A percentile compares a stretch with the other conserved stretches of the same genome.
phyloP scores from a whole-genome alignment of 805 yeast genomes.

The Cyberlindnera mycetangii region DNA sequence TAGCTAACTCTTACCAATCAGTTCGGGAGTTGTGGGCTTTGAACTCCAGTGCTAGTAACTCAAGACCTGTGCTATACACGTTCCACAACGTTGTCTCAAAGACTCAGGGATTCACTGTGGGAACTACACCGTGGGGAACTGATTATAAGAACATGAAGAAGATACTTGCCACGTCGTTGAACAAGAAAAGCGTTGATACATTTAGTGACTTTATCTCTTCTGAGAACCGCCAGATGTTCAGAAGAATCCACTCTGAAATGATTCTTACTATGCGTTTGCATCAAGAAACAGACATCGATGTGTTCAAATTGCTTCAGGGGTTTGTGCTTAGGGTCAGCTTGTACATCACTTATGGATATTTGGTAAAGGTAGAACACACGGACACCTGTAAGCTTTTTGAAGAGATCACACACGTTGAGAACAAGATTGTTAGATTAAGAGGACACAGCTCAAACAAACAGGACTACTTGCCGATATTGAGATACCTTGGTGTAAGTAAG shows the following conservation, averaged over 20 bases:
- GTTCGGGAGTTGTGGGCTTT: slow-evolving; percentile 52
- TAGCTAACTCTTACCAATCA: slow-evolving; percentile 63
- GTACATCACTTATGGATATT: slow-evolving; percentile 49
- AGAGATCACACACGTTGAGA: slow-evolving; percentile 55
- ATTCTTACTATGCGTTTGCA: neutral
- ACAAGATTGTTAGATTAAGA: slow-evolving; percentile 51
- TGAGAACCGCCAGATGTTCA: slow-evolving; percentile 34
- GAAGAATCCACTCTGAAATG: slow-evolving; percentile 20
- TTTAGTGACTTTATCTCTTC: slow-evolving; percentile 35
- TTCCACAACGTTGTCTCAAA: slow-evolving; percentile 61
- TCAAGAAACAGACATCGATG: slow-evolving; percentile 33
- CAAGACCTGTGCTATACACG: slow-evolving; percentile 64
- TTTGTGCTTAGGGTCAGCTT: slow-evolving; percentile 51
- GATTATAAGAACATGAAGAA: slow-evolving; percentile 47
- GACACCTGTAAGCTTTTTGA: slow-evolving; percentile 40
- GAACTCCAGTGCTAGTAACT: slow-evolving; percentile 51
- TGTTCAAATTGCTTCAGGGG: slow-evolving; percentile 43
- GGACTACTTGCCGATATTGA: slow-evolving; percentile 50
- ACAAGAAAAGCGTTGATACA: slow-evolving; percentile 34
- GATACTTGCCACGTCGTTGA: slow-evolving; percentile 42
- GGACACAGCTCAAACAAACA: slow-evolving; percentile 54
- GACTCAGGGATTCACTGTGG: slow-evolving; percentile 58
- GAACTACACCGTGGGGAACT: slow-evolving; percentile 58
- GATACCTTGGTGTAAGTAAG: slow-evolving; percentile 30
- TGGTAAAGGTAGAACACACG: slow-evolving; percentile 39